phyloP scores from a whole-genome alignment of 345 rosid species.

The Arabis hirsuta region DNA sequence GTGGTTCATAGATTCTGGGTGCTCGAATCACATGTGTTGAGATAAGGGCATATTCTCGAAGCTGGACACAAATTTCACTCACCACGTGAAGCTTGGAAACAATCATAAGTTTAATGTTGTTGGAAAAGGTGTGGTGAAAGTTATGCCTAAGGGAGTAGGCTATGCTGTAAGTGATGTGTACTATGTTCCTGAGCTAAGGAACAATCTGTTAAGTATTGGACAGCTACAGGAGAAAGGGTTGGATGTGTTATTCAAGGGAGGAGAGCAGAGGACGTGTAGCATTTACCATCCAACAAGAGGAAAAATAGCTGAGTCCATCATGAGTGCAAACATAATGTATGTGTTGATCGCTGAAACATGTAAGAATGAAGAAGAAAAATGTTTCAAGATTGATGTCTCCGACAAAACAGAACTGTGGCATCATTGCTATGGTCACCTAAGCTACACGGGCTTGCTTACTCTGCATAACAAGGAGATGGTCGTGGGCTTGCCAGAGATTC shows the following conservation, averaged over 20 bases:
- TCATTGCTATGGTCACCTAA: too few species aligned
- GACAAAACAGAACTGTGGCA: too few species aligned
- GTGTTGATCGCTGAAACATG: too few species aligned
- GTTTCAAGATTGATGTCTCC: too few species aligned
- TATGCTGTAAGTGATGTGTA: not conserved
- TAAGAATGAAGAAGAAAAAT: too few species aligned
- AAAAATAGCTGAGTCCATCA: not conserved
- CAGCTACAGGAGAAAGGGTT: not conserved
- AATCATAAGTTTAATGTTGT: not conserved
- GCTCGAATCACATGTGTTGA: conserved; percentile 24
- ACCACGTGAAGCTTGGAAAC: not conserved
- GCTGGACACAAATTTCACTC: not conserved
- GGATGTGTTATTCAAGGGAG: not conserved
- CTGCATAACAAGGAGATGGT: not conserved
- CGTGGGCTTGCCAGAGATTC: not conserved
- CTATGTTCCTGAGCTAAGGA: not conserved
- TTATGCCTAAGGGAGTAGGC: not conserved
- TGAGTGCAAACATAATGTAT: not conserved
- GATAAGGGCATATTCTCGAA: not conserved
- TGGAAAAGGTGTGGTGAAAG: not conserved
- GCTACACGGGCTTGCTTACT: not conserved
- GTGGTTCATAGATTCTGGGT: not conserved
- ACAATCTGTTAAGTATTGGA: not conserved
- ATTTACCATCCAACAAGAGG: not conserved
- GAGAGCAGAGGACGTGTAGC: not conserved